Base-by-base conservation (phyloP, 495 filamentous ascomycete species). In the Rusavskia elegans region DNA sequence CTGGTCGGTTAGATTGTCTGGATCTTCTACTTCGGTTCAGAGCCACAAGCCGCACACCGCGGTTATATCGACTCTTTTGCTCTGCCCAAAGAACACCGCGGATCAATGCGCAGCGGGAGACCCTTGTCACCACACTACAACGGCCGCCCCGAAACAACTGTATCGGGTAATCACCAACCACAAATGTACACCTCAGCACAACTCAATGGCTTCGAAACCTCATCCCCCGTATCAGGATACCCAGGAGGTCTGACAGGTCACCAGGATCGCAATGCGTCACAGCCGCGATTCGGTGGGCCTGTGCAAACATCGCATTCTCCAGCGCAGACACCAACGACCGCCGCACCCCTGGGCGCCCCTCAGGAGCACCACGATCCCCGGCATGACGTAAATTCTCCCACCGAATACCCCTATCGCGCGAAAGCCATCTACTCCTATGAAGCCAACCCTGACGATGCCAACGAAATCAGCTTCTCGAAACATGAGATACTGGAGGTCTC, bases 341-440 rank as follows among this genome's bases (percentile, higher is more conserved):
- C 63, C 21, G 57, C 52, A 48, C 51, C 55, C 17, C 29, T 60
- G 29, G 57, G 56, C 14, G 67, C 66, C 14, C 63, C 64, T 21
- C 63, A 62, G 25, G 55, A 66, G 23, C 59, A 64, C n/a, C 58
- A 62, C 8, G 57, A 61, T 23, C 48, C 60, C 30, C 68, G 78
- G 29, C 68, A 73, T 40, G 87, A 92, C 64, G 80, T 93, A 11
- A 76, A 81, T 1, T 79, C 79, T 29, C 85, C 88, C 1, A 90
- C 87, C 41, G 93, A 97, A 60, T 98, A 98, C 68, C 92, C 90
- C 9, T 97, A 97, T 65, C 81, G 84, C 25, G 92, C 92, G 7
- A 96, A 96, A 76, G 92, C 92, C 40, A 98, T 98, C 63, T 98
- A 97, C 71, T 89, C 83, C 56, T 98, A 98, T 68, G 90, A 97